Conservation (phyloP, 2,329 filamentous ascomycete species). For the Botrytis pseudocinerea region DNA sequence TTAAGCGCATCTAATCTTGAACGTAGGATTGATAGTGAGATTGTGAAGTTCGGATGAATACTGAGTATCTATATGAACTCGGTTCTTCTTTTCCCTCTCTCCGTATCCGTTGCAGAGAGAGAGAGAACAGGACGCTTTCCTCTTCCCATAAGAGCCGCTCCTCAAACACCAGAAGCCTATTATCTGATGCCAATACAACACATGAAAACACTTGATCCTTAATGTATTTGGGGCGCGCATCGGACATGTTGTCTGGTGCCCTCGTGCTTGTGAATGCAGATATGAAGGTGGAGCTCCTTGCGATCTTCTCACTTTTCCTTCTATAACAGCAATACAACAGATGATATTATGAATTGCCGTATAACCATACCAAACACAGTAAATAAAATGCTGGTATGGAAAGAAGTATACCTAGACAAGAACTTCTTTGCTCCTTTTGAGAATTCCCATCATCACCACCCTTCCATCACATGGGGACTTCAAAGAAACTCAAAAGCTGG, state of each 20-base stretch:
- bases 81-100: neutral
- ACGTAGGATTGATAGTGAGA: neutral
- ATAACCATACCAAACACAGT: no score
- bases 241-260: neutral
- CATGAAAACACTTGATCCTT: neutral
- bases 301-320: neutral
- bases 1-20: neutral
- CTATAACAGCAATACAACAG: no score
- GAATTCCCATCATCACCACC: no score
- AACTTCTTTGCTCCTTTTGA: no score
- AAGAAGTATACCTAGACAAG: no score
- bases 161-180: neutral
- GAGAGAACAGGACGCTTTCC: neutral
- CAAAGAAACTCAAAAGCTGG: no score
- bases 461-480: no score
- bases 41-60: neutral
- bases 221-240: neutral
- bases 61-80: neutral
- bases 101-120: neutral
- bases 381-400: no score
- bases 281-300: neutral
- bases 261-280: neutral
- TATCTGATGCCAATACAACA: neutral
- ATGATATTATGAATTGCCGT: no score
- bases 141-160: neutral